Conservation (phyloP, 225 moss, liverwort and hornwort species). For the Sphagnum tenellum region DNA sequence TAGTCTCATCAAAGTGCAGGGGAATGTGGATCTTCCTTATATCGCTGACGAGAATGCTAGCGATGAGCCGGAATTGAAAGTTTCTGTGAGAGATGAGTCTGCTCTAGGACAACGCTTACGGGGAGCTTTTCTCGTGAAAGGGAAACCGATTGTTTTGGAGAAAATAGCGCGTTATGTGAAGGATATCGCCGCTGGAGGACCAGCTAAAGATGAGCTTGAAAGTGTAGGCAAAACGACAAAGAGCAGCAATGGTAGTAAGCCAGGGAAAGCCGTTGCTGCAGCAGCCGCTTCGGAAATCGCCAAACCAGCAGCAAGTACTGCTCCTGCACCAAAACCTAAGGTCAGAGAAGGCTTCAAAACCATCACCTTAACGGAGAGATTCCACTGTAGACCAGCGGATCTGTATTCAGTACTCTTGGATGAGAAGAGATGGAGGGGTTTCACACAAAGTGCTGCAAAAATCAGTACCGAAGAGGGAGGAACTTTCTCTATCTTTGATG, state of each 20-base stretch:
- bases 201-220: slow-evolving; percentile 90
- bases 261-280: too few species aligned
- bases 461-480: slow-evolving; percentile 87
- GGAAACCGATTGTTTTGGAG: slow-evolving; percentile 48
- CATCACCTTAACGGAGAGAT: slow-evolving; percentile 79
- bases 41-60: slow-evolving; percentile 94
- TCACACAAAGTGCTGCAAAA: slow-evolving; percentile 72
- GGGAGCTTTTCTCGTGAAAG: slow-evolving; percentile 73
- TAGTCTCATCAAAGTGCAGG: slow-evolving; percentile 44
- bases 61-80: slow-evolving; percentile 80
- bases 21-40: slow-evolving; percentile 83
- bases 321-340: slow-evolving; percentile 36
- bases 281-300: slow-evolving; percentile 19
- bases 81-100: slow-evolving; percentile 65
- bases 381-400: slow-evolving; percentile 77
- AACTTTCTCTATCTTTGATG: slow-evolving; percentile 79
- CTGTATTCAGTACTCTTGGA: slow-evolving; percentile 70
- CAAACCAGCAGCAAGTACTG: slow-evolving; percentile 25
- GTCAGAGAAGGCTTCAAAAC: slow-evolving; percentile 75
- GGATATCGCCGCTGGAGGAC: slow-evolving; percentile 92
- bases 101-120: slow-evolving; percentile 73
- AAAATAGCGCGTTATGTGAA: slow-evolving; percentile 54
- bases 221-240: slow-evolving; percentile 27
- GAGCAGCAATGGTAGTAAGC: too few species aligned
- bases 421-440: slow-evolving; percentile 90